Evolutionary conservation across 1,139 yeast genomes (phyloP), one percentile per base, ranked within the genome.

Genomic region (Candida glucosophila): DNA sequence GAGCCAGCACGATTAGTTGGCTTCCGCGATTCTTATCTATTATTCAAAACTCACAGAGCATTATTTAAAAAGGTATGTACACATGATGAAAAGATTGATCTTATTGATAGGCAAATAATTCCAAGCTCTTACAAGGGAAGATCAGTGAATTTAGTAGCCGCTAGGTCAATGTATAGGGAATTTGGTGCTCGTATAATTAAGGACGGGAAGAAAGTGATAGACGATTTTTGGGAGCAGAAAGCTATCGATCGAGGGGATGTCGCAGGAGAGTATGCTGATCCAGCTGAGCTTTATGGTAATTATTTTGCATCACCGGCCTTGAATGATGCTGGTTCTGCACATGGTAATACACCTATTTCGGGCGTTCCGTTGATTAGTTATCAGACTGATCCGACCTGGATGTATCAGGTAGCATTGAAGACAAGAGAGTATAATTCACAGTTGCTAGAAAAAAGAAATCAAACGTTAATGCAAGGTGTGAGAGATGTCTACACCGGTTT

Each of bases 1-100:
- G 97, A 88, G 47, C 95, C 96, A 2, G 97, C 98, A 0, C 67
- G 97, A 39, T 73, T 88, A 42, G 86, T 88, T 39, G 97, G 97
- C 3, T 86, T 86, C 55, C 68, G 97, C 41, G 98, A 90, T 49
- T 85, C 96, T 1, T 88, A 90, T 44, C 64, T 86, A 30, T 64
- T 90, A 34, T 90, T 90, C 58, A 93, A 86, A 47, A 82, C 88
- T 27, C 96, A 90, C 53, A 60, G 67, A 29, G 55, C 67, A 25
- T 61, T 90, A 28, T 79, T 70, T 59, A 85, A 88, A 47, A 73
- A 81, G 34, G 75, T 81, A 11, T 66, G 90, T 24, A 67, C 74
- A 14, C 82, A 82, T 33, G 80, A 73, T 18, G 93, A 86, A 46
- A 88, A 90, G 48, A 73, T 71, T 57, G 90, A 82, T 41, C 60